A percentile compares a stretch with the other conserved stretches of the same genome.
Evolutionary conservation across 768 basidiomycete species (phyloP).

Genomic region (Heimioporus sp.): DNA sequence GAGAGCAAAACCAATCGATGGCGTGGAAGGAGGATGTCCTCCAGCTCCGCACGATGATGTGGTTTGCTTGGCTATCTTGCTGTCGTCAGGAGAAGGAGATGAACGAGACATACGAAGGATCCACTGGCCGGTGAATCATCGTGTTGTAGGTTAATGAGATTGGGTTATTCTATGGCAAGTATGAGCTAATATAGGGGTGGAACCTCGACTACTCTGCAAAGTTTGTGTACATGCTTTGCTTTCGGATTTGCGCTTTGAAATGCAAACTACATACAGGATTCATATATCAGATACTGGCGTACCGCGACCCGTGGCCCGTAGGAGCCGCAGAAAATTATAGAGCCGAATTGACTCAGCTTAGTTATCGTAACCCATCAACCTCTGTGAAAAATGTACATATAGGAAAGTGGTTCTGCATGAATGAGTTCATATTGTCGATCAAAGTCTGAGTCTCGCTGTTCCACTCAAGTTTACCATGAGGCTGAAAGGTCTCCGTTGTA

Average conservation of each 20-base stretch:
- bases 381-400: too few relatives aligned
- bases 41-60: conserved; percentile 89
- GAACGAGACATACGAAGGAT: conserved; percentile 25
- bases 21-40: conserved; percentile 95
- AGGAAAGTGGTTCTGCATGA: too few relatives aligned
- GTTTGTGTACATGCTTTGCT: conserved; percentile 26
- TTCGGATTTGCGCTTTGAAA: conserved; percentile 13
- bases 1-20: conserved; percentile 82
- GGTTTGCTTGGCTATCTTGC: conserved; percentile 88
- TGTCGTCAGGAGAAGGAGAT: conserved; percentile 45
- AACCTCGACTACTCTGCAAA: conserved; percentile 18
- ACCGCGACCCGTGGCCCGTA: too few relatives aligned
- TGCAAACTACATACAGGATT: not conserved
- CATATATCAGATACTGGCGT: too few relatives aligned
- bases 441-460: not conserved
- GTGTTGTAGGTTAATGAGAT: conserved; percentile 21
- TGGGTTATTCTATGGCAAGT: conserved; percentile 27
- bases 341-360: too few relatives aligned
- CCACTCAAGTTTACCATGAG: too few relatives aligned
- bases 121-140: not conserved
- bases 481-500: too few relatives aligned
- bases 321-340: too few relatives aligned
- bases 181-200: conserved; percentile 27
- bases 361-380: too few relatives aligned
- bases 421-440: not conserved